phyloP scores from a whole-genome alignment of 345 rosid species.

The Gossypioides kirkii region DNA sequence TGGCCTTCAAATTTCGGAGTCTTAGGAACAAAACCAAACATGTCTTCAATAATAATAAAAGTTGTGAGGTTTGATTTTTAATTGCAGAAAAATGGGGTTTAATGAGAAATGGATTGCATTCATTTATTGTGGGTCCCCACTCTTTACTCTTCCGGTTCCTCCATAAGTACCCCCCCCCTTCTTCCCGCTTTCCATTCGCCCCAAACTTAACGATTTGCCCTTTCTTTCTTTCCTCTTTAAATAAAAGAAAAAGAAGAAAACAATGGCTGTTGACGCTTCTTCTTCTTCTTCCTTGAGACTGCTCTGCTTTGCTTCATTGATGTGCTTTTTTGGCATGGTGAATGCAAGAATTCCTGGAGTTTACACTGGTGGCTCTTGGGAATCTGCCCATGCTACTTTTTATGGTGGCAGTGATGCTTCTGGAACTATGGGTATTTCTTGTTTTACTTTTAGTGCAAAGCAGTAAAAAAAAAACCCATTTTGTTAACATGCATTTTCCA shows the following conservation, averaged over 20 bases:
- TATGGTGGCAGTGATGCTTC: conserved; percentile 69
- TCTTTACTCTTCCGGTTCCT: not conserved
- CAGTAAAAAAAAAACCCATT: not conserved
- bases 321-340: not conserved
- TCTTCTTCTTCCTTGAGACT: not conserved
- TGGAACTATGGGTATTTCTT: conserved; percentile 64
- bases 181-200: conserved; percentile 10
- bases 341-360: conserved; percentile 48
- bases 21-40: not conserved
- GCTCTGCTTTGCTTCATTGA: conserved; percentile 13
- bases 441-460: not conserved
- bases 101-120: not conserved
- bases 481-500: not conserved
- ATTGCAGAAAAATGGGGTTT: not conserved
- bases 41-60: not conserved
- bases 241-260: not conserved
- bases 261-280: not conserved
- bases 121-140: not conserved
- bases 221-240: not conserved
- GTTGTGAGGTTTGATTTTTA: not conserved
- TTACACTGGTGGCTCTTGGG: conserved; percentile 46
- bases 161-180: conserved; percentile 18
- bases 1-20: conserved; percentile 1
- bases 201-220: not conserved
- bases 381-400: conserved; percentile 70